Percentiles rank a stretch among this genome's conserved stretches.
Conservation (phyloP, 2,329 filamentous ascomycete genomes). For the Clarireedia homoeocarpa region DNA sequence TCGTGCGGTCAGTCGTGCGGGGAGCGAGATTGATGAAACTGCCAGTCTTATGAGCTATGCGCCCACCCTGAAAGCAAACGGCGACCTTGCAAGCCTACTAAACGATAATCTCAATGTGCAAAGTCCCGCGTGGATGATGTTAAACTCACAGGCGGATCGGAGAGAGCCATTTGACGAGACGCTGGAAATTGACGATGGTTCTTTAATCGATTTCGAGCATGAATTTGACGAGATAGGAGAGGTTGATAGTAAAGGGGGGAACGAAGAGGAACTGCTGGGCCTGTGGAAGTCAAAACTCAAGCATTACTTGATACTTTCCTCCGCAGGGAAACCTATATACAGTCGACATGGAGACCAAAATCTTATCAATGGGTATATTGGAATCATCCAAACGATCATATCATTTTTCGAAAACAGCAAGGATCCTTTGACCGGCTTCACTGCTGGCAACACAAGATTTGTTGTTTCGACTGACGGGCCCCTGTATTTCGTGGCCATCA, state of each 20-base stretch:
- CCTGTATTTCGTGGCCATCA: conserved; percentile 89
- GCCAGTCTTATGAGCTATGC: conserved; percentile 42
- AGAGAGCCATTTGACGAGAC: conserved; percentile 52
- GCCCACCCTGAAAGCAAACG: conserved; percentile 43
- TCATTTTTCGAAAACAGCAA: conserved; percentile 84
- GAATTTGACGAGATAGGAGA: conserved; percentile 75
- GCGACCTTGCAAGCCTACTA: conserved; percentile 76
- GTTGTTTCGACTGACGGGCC: conserved; percentile 79
- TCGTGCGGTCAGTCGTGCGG: conserved; percentile 25
- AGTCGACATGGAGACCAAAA: conserved; percentile 87
- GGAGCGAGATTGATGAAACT: conserved; percentile 42
- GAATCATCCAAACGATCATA: conserved; percentile 93
- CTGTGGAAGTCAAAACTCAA: conserved; percentile 91
- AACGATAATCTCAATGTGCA: conserved; percentile 59
- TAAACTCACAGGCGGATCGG: conserved; percentile 53
- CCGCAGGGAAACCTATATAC: conserved; percentile 94
- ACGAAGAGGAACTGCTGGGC: conserved; percentile 47
- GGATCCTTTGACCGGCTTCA: conserved; percentile 74
- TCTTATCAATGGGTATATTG: conserved; percentile 88
- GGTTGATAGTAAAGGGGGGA: conserved; percentile 42
- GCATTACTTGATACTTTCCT: conserved; percentile 93
- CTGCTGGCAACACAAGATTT: conserved; percentile 78
- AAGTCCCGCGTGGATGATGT: conserved; percentile 60
- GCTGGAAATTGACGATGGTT: conserved; percentile 38
- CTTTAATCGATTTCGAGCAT: conserved; percentile 58